Evolutionary conservation across 164 flowering plant species (phyloP).

Genomic region (Sextonia rubra): DNA sequence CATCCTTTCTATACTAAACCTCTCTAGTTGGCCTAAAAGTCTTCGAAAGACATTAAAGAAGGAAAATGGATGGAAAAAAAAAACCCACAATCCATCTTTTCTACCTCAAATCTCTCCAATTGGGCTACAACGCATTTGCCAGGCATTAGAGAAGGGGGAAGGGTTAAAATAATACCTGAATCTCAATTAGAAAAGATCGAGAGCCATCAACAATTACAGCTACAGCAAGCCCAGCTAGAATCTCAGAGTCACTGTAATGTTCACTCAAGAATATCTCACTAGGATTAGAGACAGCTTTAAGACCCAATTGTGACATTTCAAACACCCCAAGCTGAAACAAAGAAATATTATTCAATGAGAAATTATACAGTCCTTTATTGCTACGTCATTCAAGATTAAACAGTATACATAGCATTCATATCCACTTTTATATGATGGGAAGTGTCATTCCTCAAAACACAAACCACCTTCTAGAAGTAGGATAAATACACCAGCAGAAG

Average conservation of each 20-base stretch:
- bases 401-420: not conserved
- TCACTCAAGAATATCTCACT: constrained; percentile 81
- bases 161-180: constrained; percentile 62
- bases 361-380: not conserved
- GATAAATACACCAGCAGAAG: too few relatives aligned
- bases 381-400: not conserved
- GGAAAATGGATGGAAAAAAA: too few relatives aligned
- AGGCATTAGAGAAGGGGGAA: too few relatives aligned
- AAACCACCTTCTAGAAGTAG: too few relatives aligned
- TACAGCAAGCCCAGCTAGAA: constrained; percentile 85
- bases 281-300: constrained; percentile 76
- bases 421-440: too few relatives aligned
- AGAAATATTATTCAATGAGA: not conserved
- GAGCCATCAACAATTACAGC: constrained; percentile 91
- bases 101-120: too few relatives aligned
- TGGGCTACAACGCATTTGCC: too few relatives aligned
- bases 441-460: too few relatives aligned
- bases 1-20: too few relatives aligned
- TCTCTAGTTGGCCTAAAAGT: too few relatives aligned
- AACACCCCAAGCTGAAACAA: constrained; percentile 83
- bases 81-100: too few relatives aligned
- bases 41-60: too few relatives aligned
- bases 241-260: constrained; percentile 54
- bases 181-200: constrained; percentile 77
- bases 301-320: constrained; percentile 80